These are phyloP conservation scores for Suillus clintonianus DNA, from an alignment of 768 basidiomycete species.

Conservation along the genomic window DNA sequence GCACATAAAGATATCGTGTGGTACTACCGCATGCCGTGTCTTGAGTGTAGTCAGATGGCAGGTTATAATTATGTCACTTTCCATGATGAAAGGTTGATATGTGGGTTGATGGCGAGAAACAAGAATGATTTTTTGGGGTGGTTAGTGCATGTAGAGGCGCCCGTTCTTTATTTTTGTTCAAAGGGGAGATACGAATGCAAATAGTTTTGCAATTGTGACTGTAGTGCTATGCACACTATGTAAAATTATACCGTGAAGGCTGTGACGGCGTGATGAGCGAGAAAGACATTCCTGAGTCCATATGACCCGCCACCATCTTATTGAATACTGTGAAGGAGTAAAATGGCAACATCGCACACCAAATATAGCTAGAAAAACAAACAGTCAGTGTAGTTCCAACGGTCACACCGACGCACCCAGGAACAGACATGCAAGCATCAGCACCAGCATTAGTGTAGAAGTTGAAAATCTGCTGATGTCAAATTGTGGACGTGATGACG, in stretches of 20 bases:
- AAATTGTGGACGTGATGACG: conserved; percentile 10
- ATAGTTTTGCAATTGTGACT: too few relatives aligned
- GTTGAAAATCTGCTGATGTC: conserved; percentile 59
- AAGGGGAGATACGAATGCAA: too few relatives aligned
- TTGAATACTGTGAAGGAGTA: too few relatives aligned
- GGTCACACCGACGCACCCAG: conserved; percentile 38
- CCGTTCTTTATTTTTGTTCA: too few relatives aligned
- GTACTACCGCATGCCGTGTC: conserved; percentile 60
- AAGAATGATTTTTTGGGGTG: conserved; percentile 14
- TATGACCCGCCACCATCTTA: too few relatives aligned
- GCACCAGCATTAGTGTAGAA: conserved; percentile 54
- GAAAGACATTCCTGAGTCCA: not conserved
- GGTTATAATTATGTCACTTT: conserved; percentile 60
- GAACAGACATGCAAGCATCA: conserved; percentile 49
- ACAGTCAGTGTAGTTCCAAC: conserved; percentile 44
- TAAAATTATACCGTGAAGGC: not conserved
- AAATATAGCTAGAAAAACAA: conserved; percentile 3
- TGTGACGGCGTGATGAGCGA: too few relatives aligned
- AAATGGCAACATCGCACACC: too few relatives aligned
- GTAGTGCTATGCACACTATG: not conserved
- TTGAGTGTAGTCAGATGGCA: conserved; percentile 50
- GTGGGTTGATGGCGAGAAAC: conserved; percentile 60
- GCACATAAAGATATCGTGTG: conserved; percentile 54
- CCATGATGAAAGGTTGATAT: conserved; percentile 69
- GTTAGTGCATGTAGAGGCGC: too few relatives aligned